Conservation (phyloP, 106 monocot species). For the Chionographis japonica region DNA sequence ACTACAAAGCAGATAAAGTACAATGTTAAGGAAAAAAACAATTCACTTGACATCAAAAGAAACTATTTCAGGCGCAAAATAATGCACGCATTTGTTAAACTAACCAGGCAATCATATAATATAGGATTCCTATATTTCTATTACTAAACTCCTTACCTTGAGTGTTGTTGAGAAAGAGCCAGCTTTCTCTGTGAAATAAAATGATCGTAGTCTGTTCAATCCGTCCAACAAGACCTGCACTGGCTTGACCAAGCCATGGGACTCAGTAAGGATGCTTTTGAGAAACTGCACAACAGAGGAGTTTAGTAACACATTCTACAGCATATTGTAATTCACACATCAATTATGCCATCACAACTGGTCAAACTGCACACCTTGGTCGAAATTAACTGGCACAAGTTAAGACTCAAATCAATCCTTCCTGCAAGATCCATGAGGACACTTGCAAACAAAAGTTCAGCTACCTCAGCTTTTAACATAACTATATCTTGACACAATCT, state of each 20-base stretch:
- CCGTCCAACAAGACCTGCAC: conserved; percentile 60
- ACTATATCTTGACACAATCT: conserved; percentile 85
- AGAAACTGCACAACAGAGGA: conserved; percentile 48
- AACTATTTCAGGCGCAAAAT: no score
- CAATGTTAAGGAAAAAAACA: no score
- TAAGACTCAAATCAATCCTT: conserved; percentile 24
- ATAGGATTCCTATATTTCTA: background rate
- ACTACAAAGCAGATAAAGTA: no score
- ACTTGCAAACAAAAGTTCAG: conserved; percentile 76
- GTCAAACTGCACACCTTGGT: conserved; percentile 34
- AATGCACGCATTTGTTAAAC: background rate
- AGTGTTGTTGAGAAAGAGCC: conserved; percentile 17
- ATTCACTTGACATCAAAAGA: no score
- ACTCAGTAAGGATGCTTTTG: conserved; percentile 62
- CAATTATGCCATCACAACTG: background rate
- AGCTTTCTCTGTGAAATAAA: conserved; percentile 45
- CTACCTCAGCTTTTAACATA: conserved; percentile 62
- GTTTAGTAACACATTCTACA: background rate
- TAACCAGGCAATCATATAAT: background rate
- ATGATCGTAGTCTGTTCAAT: conserved; percentile 60
- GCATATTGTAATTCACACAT: background rate
- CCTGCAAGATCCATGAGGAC: conserved; percentile 59
- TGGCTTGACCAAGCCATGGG: conserved; percentile 58
- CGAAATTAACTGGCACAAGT: conserved; percentile 63
- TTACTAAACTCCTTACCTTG: conserved; percentile 32